Evolutionary conservation across 2,329 filamentous ascomycete genomes (phyloP).

Genomic region (Trichophyton schoenleinii): DNA sequence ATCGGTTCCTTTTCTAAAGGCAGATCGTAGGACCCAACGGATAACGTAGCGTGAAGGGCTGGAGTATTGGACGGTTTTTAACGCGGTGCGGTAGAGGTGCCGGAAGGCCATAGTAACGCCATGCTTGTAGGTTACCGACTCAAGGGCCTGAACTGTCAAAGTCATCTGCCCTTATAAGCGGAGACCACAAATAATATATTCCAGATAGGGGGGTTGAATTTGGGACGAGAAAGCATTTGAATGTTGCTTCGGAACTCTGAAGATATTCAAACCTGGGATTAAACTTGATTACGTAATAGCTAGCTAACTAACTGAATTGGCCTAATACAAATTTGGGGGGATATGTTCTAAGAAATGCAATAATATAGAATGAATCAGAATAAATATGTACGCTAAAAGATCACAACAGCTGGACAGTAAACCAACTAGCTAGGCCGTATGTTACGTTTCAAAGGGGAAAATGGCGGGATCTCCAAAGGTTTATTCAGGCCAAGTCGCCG

Average conservation of each 20-base stretch:
- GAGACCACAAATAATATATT: neutral
- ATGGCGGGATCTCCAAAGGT: neutral
- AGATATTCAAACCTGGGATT: neutral
- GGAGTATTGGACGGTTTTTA: slow-evolving; percentile 46
- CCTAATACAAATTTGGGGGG: no score
- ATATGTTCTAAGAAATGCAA: no score
- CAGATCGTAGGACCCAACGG: slow-evolving; percentile 31
- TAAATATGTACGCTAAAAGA: neutral
- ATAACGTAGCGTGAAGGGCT: slow-evolving; percentile 44
- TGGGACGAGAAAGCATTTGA: neutral
- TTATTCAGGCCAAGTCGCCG: neutral
- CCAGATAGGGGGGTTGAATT: neutral
- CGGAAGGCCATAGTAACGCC: slow-evolving; percentile 43
- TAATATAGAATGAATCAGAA: neutral
- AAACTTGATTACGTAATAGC: neutral
- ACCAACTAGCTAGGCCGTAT: neutral
- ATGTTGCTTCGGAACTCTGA: neutral
- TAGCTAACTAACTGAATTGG: neutral
- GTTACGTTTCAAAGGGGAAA: slow-evolving; percentile 4
- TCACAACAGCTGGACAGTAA: neutral
- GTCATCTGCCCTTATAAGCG: slow-evolving; percentile 6
- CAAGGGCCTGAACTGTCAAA: slow-evolving; percentile 12
- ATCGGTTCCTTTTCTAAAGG: slow-evolving; percentile 29
- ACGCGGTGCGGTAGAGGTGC: slow-evolving; percentile 41
- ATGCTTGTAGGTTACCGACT: slow-evolving; percentile 15